Conservation (phyloP, 2,329 filamentous ascomycete genomes). For the Byssochlamys sp. region DNA sequence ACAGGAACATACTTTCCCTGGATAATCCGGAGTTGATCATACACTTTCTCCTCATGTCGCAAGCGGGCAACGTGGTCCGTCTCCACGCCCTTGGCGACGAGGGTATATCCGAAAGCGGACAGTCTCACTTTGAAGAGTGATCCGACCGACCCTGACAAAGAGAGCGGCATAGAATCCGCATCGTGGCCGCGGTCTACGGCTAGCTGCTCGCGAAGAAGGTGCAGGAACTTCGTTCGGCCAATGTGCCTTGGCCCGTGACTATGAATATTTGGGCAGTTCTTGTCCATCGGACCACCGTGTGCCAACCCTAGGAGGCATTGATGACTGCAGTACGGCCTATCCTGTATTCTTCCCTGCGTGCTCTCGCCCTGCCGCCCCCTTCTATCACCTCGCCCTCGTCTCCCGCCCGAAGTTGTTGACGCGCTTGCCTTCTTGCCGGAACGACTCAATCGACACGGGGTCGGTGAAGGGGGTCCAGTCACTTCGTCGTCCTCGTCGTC, state of each 20-base stretch:
- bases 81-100: background rate
- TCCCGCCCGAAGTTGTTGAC: conserved; percentile 9
- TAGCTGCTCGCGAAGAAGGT: background rate
- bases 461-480: no score
- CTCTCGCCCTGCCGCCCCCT: conserved; percentile 6
- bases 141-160: background rate
- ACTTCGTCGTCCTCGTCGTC: no score
- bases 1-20: no score
- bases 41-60: no score
- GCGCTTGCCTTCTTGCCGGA: conserved; percentile 10
- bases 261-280: conserved; percentile 27
- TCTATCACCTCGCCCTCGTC: conserved; percentile 16
- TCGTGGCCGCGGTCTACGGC: background rate
- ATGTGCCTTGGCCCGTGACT: conserved; percentile 19
- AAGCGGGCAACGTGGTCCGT: no score
- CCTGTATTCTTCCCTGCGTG: conserved; percentile 6
- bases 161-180: background rate
- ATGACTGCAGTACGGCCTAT: conserved; percentile 14
- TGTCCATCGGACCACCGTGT: conserved; percentile 11
- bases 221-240: conserved; percentile 9
- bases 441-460: conserved; percentile 5
- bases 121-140: background rate
- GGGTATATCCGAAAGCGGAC: conserved; percentile 1
- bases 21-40: no score
- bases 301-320: conserved; percentile 13